Evolutionary conservation across 1,139 yeast species (phyloP).

Genomic region (Blastobotrys malaysiensis): DNA sequence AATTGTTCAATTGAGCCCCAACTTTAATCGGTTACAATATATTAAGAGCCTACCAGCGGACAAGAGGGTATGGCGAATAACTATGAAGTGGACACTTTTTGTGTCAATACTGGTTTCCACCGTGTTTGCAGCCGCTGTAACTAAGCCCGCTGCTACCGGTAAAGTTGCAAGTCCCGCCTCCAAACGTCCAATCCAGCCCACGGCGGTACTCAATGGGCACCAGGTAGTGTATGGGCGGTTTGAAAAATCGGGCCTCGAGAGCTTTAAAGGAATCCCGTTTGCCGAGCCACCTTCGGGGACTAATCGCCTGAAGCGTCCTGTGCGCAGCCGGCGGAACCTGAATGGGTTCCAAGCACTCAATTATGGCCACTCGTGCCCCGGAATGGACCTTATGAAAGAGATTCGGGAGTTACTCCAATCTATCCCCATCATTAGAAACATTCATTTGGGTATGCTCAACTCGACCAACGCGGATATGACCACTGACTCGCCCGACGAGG

Average conservation of each 20-base stretch:
- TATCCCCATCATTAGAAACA: not conserved
- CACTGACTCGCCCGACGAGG: conserved; percentile 13
- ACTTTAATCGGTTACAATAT: too few relatives aligned
- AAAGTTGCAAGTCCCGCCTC: too few relatives aligned
- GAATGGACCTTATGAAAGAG: conserved; percentile 5
- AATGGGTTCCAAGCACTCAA: conserved; percentile 12
- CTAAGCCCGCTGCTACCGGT: too few relatives aligned
- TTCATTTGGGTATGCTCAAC: not conserved
- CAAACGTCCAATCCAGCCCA: not conserved
- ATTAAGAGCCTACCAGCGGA: too few relatives aligned
- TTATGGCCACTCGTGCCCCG: conserved; percentile 12
- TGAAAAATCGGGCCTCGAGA: not conserved
- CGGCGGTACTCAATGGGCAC: not conserved
- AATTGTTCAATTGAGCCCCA: too few relatives aligned
- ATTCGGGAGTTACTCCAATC: not conserved
- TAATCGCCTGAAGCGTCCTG: conserved; percentile 19
- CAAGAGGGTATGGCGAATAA: not conserved
- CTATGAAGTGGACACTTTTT: not conserved
- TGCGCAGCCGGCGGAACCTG: conserved; percentile 3
- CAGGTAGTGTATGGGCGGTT: not conserved
- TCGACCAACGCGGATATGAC: not conserved
- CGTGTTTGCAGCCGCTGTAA: not conserved
- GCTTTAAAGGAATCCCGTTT: conserved; percentile 23
- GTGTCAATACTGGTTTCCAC: not conserved
- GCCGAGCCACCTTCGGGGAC: conserved; percentile 24